A percentile compares a stretch with the other conserved stretches of the same genome.
Evolutionary conservation across 306 rosid species (phyloP).

Genomic region (Sechiopsis laciniata): DNA sequence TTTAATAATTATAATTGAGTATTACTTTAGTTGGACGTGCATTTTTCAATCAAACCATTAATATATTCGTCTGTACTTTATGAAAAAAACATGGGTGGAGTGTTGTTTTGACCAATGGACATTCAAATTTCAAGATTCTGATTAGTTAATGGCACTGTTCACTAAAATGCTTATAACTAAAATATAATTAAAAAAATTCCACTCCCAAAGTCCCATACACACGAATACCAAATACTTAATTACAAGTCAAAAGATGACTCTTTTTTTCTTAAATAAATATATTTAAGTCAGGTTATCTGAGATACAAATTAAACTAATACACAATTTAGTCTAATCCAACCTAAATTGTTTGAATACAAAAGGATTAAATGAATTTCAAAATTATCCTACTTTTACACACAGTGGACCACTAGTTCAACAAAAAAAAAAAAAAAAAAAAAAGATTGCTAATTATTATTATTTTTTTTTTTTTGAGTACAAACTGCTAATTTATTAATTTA

Average conservation of each 20-base stretch:
- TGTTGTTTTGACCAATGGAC: not conserved
- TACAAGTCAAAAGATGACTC: not conserved
- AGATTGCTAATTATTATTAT: too few species aligned
- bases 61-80: not conserved
- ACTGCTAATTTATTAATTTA: not conserved
- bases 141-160: not conserved
- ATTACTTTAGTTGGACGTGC: too few species aligned
- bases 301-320: not conserved
- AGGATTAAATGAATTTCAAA: not conserved
- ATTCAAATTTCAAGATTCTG: not conserved
- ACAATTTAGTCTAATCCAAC: not conserved
- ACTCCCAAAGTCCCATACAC: not conserved
- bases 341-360: not conserved
- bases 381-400: not conserved
- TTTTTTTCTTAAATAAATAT: not conserved
- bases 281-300: not conserved
- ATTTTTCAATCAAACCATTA: too few species aligned
- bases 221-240: slow-evolving; percentile 6
- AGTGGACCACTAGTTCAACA: not conserved
- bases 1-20: too few species aligned
- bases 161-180: not conserved
- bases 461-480: too few species aligned
- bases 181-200: not conserved
- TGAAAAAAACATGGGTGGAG: not conserved
- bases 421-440: not conserved